Percentiles rank a stretch among this genome's conserved stretches.
These are phyloP conservation scores for Debaryomycetaceae sp. DNA, from an alignment of 1,139 yeast genomes.

Conservation along the genomic window DNA sequence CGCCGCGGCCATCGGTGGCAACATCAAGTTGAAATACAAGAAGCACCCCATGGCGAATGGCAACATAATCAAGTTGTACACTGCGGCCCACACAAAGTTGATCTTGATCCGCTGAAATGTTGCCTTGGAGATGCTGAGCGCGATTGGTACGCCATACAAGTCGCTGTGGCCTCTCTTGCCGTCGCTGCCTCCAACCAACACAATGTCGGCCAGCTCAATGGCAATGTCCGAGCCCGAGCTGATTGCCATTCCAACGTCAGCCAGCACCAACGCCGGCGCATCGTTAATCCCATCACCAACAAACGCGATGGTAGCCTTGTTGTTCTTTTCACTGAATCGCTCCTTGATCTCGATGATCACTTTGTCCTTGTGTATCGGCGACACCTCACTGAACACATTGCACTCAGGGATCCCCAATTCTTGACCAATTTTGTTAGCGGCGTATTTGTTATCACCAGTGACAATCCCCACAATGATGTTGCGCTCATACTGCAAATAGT, in stretches of 20 bases:
- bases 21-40: constrained; percentile 71
- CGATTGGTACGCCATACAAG: constrained; percentile 63
- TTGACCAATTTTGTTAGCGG: constrained; percentile 63
- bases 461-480: constrained; percentile 80
- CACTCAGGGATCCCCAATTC: constrained; percentile 61
- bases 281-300: constrained; percentile 97
- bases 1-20: constrained; percentile 90
- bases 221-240: constrained; percentile 95
- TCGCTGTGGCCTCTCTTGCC: constrained; percentile 34
- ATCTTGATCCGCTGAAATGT: constrained; percentile 74
- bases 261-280: constrained; percentile 89
- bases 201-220: constrained; percentile 91
- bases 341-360: constrained; percentile 58
- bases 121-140: constrained; percentile 64
- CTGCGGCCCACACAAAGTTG: constrained; percentile 80
- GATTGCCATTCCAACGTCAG: constrained; percentile 87
- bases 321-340: constrained; percentile 23
- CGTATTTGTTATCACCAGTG: constrained; percentile 74
- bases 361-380: constrained; percentile 74
- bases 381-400: constrained; percentile 71
- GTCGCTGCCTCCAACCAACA: constrained; percentile 40
- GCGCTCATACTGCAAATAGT: constrained; percentile 42
- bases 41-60: constrained; percentile 94
- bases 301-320: constrained; percentile 59
- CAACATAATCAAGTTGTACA: constrained; percentile 82